These are phyloP conservation scores for Ilyonectria robusta DNA, from an alignment of 2,329 filamentous ascomycete species.

Conservation along the genomic window DNA sequence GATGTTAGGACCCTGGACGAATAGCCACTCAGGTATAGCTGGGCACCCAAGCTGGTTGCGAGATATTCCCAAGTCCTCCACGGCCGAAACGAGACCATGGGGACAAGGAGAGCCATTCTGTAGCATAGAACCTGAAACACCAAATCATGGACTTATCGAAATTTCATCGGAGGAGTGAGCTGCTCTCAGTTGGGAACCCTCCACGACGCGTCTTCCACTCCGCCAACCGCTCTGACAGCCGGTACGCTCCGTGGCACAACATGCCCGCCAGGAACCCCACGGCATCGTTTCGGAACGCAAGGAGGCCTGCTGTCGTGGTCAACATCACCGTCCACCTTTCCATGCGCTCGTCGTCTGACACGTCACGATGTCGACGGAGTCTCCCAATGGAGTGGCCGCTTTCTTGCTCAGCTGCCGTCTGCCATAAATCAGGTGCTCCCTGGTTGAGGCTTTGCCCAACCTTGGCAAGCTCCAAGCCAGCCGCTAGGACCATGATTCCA, in stretches of 20 bases:
- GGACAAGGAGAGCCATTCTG: background rate
- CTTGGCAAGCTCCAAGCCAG: conserved; percentile 88
- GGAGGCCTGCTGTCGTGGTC: conserved; percentile 83
- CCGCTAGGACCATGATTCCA: conserved; percentile 90
- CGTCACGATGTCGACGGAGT: conserved; percentile 62
- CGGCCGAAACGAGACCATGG: conserved; percentile 1
- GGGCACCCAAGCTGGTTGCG: conserved; percentile 2
- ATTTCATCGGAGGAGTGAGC: conserved; percentile 50
- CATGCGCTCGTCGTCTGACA: conserved; percentile 77
- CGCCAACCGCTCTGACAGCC: conserved; percentile 59
- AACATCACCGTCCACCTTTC: conserved; percentile 93
- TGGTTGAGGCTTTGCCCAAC: conserved; percentile 88
- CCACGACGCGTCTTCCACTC: conserved; percentile 52
- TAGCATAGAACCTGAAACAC: background rate
- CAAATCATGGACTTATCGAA: background rate
- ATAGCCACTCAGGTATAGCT: background rate
- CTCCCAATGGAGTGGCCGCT: conserved; percentile 47
- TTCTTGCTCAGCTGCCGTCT: conserved; percentile 59
- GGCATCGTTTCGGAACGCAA: conserved; percentile 92
- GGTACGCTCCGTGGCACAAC: conserved; percentile 81
- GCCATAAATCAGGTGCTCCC: conserved; percentile 73
- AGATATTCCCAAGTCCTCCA: background rate
- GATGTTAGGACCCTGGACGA: background rate
- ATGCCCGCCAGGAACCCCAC: conserved; percentile 89
- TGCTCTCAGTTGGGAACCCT: conserved; percentile 46